These are phyloP conservation scores for Brasenia schreberi DNA, from an alignment of 164 flowering plant species.

Conservation along the genomic window DNA sequence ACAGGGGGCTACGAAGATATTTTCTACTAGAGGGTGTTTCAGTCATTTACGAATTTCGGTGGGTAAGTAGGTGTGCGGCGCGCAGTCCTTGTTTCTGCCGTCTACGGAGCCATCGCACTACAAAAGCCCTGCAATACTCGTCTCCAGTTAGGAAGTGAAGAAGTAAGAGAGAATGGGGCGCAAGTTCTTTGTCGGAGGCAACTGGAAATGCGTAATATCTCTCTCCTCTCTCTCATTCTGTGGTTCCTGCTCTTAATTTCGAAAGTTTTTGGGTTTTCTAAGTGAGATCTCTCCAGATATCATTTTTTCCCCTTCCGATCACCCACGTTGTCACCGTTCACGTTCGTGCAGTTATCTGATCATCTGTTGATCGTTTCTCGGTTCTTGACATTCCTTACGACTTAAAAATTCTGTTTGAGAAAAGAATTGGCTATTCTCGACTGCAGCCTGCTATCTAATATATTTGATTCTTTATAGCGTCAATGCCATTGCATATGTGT, in stretches of 20 bases:
- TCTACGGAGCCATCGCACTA: background rate
- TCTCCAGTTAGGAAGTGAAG: background rate
- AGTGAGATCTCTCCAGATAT: background rate
- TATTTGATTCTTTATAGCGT: too few relatives aligned
- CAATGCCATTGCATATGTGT: too few relatives aligned
- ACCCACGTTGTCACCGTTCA: background rate
- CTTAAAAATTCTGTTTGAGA: too few relatives aligned
- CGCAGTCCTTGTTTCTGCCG: background rate
- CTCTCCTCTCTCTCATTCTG: background rate
- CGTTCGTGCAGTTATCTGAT: background rate
- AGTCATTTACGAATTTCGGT: background rate
- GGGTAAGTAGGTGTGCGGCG: background rate
- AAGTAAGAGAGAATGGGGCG: conserved; percentile 34
- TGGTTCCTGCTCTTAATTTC: background rate
- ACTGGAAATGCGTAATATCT: conserved; percentile 78
- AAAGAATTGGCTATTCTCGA: too few relatives aligned
- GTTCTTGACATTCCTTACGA: too few relatives aligned
- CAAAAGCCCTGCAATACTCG: background rate
- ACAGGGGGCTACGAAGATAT: background rate
- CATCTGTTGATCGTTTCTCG: too few relatives aligned
- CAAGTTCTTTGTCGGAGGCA: conserved; percentile 88
- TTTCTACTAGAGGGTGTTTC: background rate
- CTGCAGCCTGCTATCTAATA: too few relatives aligned
- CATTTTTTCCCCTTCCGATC: background rate
- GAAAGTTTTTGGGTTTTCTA: background rate